Base-by-base conservation (phyloP, 2,329 filamentous ascomycete species). In the Sarocladium brachiariae region DNA sequence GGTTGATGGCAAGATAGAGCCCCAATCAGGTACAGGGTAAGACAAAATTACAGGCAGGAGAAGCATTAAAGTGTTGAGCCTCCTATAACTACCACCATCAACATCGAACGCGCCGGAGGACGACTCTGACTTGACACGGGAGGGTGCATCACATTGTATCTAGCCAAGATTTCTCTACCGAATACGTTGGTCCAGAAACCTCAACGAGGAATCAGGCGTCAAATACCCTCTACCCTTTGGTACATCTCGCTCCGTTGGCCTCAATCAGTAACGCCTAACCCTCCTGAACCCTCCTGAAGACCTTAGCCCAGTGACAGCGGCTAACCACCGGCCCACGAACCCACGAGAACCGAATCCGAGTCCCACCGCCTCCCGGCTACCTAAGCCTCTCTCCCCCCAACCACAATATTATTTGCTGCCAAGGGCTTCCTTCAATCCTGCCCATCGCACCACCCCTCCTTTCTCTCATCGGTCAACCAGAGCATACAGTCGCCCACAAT, bases 401-500 rank as follows among this genome's bases (percentile, higher is more conserved):
- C 39, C 24, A 43, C 39, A 43, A 25, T 43, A 43, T 43, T 14
- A 43, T 43, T 43, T 43, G n/a, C 39, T 43, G 39, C 39, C 39
- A 33, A 47, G 43, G 43, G 43, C 43, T 47, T 47, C 43, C 4
- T 16, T 33, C 39, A 19, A 24, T 13, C 13, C 27, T 13, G 7
- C 27, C 27, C 43, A 8, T 13, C 25, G 25, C n/a, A 19, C 25
- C 43, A n/a, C 27, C 16, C n/a, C 13, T 16, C 27, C 5, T 7
- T 33, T n/a, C 24, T 45, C 39, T 6, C n/a, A 47, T 10, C 16
- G 25, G 39, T 19, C 23, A 11, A 3, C 14, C 39, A 25, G 27
- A 47, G 25, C 25, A 33, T 30, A 47, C 4, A 50, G 47, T 31
- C 21, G 47, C 38, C 25, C 43, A 49, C 9, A 35, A 50, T 53